Evolutionary conservation across 345 rosid species (phyloP), one percentile per base, ranked within the genome.

Genomic region (Durio zibethinus): DNA sequence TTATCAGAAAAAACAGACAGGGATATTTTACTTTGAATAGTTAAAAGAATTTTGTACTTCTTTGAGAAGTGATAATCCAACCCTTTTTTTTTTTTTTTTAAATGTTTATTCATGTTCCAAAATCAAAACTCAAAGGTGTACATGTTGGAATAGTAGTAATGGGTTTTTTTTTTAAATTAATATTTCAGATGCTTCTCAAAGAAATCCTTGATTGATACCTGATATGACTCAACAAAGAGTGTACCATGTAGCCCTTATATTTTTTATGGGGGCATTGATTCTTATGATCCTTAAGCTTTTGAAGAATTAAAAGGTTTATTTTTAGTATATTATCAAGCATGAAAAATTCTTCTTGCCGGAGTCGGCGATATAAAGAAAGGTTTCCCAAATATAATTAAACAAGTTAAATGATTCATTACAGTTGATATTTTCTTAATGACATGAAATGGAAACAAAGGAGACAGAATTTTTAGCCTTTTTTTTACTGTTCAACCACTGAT

Each of bases 391-490:
- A 82, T 56, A 68, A 50, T 50, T 83, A 82, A 82, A 80, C 83
- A 81, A 80, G 31, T 18, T 70, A 8, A 50, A 78, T 54, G 85
- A 81, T 81, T 62, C 80, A 75, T 48, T 42, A 5, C 27, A 76
- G 65, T 77, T 47, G 71, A 27, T 57, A 64, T 38, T 79, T 40
- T 62, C 75, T 45, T 27, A 11, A 56, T 50, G 52, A 15, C 54
- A 12, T 36, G 40, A n/a, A 20, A 14, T 33, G 42, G 48, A 72
- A 54, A 16, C 53, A 36, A 68, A 21, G 75, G 40, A 77, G 77
- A 82, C 78, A 79, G 83, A 84, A 84, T 79, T 77, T 73, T 42
- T 50, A 42, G 54, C 59, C n/a, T n/a, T 79, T 80, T 79, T 77
- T 74, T 65, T 33, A 66, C 79, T 75, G 75, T 76, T 43, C 18